Conservation (phyloP, 257 asterid genomes). For the Prunella vulgaris region DNA sequence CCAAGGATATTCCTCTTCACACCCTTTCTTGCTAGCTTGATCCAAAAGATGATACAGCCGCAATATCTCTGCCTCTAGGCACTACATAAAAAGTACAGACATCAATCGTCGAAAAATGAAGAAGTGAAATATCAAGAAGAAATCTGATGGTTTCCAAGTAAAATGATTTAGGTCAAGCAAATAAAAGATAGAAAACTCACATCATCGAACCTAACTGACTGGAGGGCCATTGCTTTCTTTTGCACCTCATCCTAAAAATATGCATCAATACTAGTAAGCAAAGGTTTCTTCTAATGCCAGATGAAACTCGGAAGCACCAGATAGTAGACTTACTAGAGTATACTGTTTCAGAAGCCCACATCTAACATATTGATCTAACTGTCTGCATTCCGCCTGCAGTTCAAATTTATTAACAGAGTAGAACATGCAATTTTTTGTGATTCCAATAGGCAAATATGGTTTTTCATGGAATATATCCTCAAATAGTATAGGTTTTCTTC, state of each 20-base stretch:
- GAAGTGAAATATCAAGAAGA: neutral
- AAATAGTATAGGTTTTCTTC: neutral
- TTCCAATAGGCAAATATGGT: neutral
- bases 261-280: constrained; percentile 10
- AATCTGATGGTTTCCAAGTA: neutral
- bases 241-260: constrained; percentile 53
- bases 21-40: constrained; percentile 35
- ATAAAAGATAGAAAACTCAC: constrained; percentile 30
- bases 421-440: neutral
- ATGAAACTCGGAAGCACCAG: constrained; percentile 10
- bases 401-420: constrained; percentile 6
- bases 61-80: constrained; percentile 38
- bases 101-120: neutral
- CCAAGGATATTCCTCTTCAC: constrained; percentile 46
- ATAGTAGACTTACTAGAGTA: constrained; percentile 53
- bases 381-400: constrained; percentile 68
- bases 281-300: neutral
- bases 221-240: constrained; percentile 58
- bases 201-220: constrained; percentile 44
- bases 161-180: neutral
- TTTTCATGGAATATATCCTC: neutral
- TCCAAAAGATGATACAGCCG: constrained; percentile 37
- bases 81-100: constrained; percentile 17
- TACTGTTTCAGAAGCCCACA: constrained; percentile 59
- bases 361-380: constrained; percentile 57